Conservation (phyloP, 2,329 filamentous ascomycete species). For the Coccinonectria pachysandricola region DNA sequence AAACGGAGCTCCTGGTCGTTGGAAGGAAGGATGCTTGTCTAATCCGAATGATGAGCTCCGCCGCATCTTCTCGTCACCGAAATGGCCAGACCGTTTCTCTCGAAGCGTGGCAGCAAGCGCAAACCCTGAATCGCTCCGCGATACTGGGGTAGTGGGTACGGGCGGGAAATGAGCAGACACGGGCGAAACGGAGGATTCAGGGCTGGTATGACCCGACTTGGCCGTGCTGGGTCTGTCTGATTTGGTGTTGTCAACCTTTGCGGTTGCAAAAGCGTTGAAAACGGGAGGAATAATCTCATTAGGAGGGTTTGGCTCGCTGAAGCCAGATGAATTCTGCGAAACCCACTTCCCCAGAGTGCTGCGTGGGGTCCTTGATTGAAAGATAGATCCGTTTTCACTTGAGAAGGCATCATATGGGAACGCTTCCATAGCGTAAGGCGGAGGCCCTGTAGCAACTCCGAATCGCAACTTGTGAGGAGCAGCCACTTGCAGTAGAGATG, state of each 20-base stretch:
- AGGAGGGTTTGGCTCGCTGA: conserved; percentile 55
- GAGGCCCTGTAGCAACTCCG: conserved; percentile 79
- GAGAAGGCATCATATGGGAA: conserved; percentile 87
- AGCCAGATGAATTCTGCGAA: conserved; percentile 78
- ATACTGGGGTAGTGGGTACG: conserved; percentile 67
- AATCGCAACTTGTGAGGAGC: conserved; percentile 83
- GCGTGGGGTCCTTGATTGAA: conserved; percentile 58
- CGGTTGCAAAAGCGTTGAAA: conserved; percentile 84
- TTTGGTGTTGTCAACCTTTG: conserved; percentile 55
- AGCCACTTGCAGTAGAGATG: conserved; percentile 77
- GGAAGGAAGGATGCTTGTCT: conserved; percentile 56
- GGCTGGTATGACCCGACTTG: conserved; percentile 51
- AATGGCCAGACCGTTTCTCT: conserved; percentile 91
- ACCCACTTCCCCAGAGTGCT: conserved; percentile 79
- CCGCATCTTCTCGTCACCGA: conserved; percentile 65
- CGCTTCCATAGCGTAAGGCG: conserved; percentile 84
- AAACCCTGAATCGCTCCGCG: conserved; percentile 84
- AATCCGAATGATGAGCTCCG: conserved; percentile 89
- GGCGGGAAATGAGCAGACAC: conserved; percentile 68
- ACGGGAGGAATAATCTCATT: conserved; percentile 51
- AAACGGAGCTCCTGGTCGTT: conserved; percentile 66
- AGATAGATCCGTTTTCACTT: conserved; percentile 73
- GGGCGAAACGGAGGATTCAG: conserved; percentile 60
- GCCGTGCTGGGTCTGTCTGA: conserved; percentile 71
- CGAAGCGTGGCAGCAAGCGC: conserved; percentile 75